These are phyloP conservation scores for Linnemannia elongata DNA, from an alignment of 192 early-diverging fungal species.

Conservation along the genomic window DNA sequence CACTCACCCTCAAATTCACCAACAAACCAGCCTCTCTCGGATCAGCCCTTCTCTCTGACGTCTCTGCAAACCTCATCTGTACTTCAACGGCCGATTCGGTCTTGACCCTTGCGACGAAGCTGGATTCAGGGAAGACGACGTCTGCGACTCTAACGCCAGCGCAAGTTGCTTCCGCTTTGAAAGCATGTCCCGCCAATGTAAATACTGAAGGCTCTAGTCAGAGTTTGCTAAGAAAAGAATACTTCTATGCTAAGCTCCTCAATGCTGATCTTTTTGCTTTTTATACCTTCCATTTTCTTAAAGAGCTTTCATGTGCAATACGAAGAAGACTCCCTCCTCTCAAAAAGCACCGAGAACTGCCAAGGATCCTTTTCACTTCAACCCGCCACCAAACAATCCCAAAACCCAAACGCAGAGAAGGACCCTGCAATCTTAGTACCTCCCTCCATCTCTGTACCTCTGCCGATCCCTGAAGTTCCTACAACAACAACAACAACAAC, in stretches of 20 bases:
- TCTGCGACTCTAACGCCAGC: neutral
- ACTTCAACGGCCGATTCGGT: neutral
- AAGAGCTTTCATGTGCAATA: slow-evolving; percentile 28
- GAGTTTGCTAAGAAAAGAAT: neutral
- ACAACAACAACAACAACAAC: neutral
- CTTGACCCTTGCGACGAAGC: slow-evolving; percentile 7
- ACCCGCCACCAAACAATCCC: neutral
- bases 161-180: slow-evolving; percentile 8
- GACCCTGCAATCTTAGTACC: neutral
- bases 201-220: neutral
- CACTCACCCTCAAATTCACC: slow-evolving; percentile 19
- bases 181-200: slow-evolving; percentile 40
- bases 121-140: neutral
- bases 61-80: slow-evolving; percentile 40
- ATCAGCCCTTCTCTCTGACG: neutral
- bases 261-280: neutral
- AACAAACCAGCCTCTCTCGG: neutral
- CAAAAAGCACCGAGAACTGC: neutral
- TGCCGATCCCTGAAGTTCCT: neutral
- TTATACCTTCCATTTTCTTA: neutral
- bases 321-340: neutral
- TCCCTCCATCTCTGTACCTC: neutral
- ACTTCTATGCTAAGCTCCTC: neutral
- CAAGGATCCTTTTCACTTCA: neutral
- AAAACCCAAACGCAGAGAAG: neutral